These are phyloP conservation scores for Lasiodiplodia theobromae DNA, from an alignment of 2,329 filamentous ascomycete genomes.

Conservation along the genomic window DNA sequence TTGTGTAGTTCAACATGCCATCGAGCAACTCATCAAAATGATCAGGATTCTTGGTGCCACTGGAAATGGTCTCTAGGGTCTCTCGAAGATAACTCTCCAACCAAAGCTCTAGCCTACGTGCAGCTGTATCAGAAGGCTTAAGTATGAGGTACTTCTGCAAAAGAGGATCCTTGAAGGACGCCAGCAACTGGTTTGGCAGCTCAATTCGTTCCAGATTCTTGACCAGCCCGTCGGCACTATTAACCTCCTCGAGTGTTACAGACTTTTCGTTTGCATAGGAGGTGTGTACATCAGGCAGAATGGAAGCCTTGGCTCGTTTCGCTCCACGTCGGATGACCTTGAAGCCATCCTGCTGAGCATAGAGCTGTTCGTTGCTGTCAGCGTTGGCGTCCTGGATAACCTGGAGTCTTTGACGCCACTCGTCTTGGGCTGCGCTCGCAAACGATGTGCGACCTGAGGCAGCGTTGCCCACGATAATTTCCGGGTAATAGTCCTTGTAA, in stretches of 20 bases:
- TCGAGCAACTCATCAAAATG: slow-evolving; percentile 43
- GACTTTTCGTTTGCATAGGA: slow-evolving; percentile 63
- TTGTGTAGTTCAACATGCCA: slow-evolving; percentile 43
- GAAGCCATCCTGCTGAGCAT: slow-evolving; percentile 62
- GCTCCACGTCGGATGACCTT: slow-evolving; percentile 64
- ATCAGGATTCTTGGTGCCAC: slow-evolving; percentile 33
- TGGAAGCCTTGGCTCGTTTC: slow-evolving; percentile 59
- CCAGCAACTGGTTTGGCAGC: slow-evolving; percentile 80
- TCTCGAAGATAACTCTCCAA: slow-evolving; percentile 28
- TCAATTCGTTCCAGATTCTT: slow-evolving; percentile 79
- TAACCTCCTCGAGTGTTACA: slow-evolving; percentile 75
- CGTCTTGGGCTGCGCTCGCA: slow-evolving; percentile 68
- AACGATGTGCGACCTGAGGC: slow-evolving; percentile 52
- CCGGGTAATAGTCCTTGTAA: slow-evolving; percentile 91
- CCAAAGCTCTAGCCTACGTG: slow-evolving; percentile 47
- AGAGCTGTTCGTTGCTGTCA: slow-evolving; percentile 50
- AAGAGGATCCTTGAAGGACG: slow-evolving; percentile 76
- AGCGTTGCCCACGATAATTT: slow-evolving; percentile 79
- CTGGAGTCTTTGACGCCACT: slow-evolving; percentile 74
- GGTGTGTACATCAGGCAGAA: slow-evolving; percentile 74
- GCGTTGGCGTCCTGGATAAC: slow-evolving; percentile 68
- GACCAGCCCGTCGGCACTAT: slow-evolving; percentile 73
- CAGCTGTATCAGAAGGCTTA: slow-evolving; percentile 40
- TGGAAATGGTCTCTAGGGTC: slow-evolving; percentile 7
- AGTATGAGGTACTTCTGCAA: slow-evolving; percentile 77